phyloP scores from a whole-genome alignment of 2,329 filamentous ascomycete genomes.

The Trichoderma brevicompactum region DNA sequence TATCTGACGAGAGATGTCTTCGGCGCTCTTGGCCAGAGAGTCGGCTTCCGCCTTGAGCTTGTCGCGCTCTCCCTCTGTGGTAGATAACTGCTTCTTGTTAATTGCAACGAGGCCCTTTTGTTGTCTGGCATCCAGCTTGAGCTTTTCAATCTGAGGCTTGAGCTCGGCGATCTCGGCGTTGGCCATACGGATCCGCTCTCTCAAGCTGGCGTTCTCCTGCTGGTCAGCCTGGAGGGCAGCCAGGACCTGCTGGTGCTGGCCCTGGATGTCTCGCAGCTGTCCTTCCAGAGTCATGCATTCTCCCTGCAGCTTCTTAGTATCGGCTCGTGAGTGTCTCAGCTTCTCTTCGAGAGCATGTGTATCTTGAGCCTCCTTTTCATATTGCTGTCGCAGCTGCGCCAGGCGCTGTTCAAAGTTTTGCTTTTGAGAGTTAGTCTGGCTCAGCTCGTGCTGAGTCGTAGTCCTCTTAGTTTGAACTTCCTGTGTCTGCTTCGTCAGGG shows the following conservation, averaged over 20 bases:
- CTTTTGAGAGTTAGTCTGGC: conserved; percentile 82
- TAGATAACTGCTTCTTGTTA: conserved; percentile 96
- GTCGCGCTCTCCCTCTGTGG: conserved; percentile 85
- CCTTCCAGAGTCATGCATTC: conserved; percentile 85
- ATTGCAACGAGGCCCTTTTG: conserved; percentile 97
- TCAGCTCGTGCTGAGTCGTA: conserved; percentile 79
- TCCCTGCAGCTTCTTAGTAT: conserved; percentile 81
- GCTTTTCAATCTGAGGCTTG: conserved; percentile 90
- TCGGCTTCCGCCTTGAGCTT: conserved; percentile 82
- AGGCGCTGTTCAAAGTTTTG: conserved; percentile 89
- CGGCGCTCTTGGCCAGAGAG: conserved; percentile 66
- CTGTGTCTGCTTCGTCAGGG: conserved; percentile 90
- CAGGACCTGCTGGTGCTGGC: conserved; percentile 76
- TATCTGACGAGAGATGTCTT: conserved; percentile 59
- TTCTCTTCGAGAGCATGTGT: conserved; percentile 85
- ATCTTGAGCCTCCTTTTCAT: conserved; percentile 90
- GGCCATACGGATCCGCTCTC: conserved; percentile 82
- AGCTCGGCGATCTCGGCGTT: conserved; percentile 83
- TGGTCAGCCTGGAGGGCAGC: conserved; percentile 82
- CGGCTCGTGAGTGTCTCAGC: conserved; percentile 72
- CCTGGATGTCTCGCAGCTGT: conserved; percentile 77
- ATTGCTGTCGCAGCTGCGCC: conserved; percentile 81
- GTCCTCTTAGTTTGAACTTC: conserved; percentile 83
- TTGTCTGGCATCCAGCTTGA: conserved; percentile 88
- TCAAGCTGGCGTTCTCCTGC: conserved; percentile 81